Conservation (phyloP, 2,329 filamentous ascomycete species). For the Colletotrichum sublineola region DNA sequence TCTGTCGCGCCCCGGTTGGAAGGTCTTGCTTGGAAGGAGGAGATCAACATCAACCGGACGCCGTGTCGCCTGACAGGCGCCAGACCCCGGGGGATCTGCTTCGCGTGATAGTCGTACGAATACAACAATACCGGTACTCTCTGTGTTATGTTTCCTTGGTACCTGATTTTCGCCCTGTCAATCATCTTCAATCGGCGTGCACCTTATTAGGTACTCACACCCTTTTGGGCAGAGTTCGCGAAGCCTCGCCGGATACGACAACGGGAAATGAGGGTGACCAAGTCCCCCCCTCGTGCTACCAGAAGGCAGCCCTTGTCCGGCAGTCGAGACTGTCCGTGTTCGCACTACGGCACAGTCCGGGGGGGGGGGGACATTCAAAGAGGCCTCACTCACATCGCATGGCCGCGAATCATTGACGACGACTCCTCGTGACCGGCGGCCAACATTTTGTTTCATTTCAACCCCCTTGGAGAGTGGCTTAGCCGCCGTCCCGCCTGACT, state of each 20-base stretch:
- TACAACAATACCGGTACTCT: no score
- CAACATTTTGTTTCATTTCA: neutral
- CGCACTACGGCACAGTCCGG: no score
- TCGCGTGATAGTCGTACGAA: neutral
- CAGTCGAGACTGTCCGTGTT: no score
- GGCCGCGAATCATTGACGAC: neutral
- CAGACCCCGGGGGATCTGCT: no score
- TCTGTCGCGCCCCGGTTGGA: constrained; percentile 11
- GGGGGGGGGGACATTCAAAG: neutral
- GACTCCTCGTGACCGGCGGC: neutral
- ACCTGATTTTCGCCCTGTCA: neutral
- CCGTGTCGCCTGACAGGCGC: no score
- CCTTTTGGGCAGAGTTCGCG: neutral
- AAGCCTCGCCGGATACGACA: neutral
- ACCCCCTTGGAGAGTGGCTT: neutral
- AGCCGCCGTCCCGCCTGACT: neutral
- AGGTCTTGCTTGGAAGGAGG: no score
- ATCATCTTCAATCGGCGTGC: neutral
- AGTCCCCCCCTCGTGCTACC: neutral
- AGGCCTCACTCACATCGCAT: neutral
- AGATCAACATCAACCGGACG: neutral
- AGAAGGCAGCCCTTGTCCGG: constrained; percentile 13
- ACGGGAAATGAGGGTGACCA: constrained; percentile 28
- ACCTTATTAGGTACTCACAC: no score
- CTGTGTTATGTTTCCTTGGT: no score